Base-by-base conservation (phyloP, 176 grass and related monocot species). In the Aegilops tauschii region DNA sequence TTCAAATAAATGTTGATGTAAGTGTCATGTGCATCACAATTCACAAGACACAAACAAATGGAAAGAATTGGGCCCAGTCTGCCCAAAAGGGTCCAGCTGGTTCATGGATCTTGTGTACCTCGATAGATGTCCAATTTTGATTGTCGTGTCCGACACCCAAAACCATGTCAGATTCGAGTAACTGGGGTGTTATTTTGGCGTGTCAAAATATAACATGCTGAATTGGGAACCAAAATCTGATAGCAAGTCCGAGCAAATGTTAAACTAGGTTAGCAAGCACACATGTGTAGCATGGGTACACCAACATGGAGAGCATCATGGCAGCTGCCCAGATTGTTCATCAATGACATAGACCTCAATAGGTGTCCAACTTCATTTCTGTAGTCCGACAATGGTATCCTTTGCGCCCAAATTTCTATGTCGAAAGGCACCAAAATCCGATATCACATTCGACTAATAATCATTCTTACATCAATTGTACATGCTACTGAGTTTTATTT, bases 381-480 rank as follows among this genome's bases (percentile, higher is more conserved):
- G 2, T 21, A 44, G 10, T 25, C 20, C 12, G 0, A 20, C 6
- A 40, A 11, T n/a, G 18, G 36, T 71, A 71, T 12, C n/a, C 11
- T 16, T 9, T 20, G 21, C 12, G 9, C 11, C 20, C 18, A n/a
- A n/a, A 71, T 36, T 39, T 71, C 11, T 35, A n/a, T 71, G 34
- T 18, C 5, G 18, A 71, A 20, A n/a, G 68, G 20, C 4, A 37
- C 35, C 9, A 39, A 71, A 71, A 18, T 67, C 9, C 37, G 34
- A 12, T n/a, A 70, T 30, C 18, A 10, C 1, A 20, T 10, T 36
- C 4, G 21, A 12, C 9, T 69, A 27, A 71, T 5, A 12, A 40
- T 21, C 78, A 80, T 65, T 45, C 78, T 80, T 80, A 44, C 36
- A 80, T 40, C 61, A 45, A n/a, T n/a, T n/a, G n/a, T n/a, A 64